These are phyloP conservation scores for Turnera subulata DNA, from an alignment of 345 rosid genomes.

Conservation along the genomic window DNA sequence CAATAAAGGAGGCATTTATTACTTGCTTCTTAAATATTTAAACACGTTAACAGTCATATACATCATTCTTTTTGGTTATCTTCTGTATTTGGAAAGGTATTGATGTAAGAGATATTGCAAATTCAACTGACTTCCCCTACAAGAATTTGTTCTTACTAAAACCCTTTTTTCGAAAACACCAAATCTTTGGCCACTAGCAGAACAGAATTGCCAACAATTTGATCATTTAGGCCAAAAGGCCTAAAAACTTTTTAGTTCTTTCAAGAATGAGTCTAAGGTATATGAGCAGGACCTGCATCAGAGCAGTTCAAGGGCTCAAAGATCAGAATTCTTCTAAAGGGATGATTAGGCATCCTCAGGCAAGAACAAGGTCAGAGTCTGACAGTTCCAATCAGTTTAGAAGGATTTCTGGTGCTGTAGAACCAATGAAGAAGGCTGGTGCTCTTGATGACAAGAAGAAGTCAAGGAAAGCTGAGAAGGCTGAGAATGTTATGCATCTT, in stretches of 20 bases:
- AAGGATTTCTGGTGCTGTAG: neutral
- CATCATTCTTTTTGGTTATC: no score
- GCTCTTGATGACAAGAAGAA: neutral
- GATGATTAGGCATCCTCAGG: neutral
- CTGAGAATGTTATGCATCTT: conserved; percentile 5
- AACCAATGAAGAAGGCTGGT: neutral
- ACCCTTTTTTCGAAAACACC: neutral
- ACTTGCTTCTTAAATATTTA: no score
- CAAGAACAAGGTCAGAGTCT: neutral
- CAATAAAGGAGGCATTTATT: no score
- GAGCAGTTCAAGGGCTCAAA: neutral
- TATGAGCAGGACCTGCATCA: conserved; percentile 1
- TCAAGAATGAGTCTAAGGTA: neutral
- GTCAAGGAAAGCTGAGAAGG: conserved; percentile 7
- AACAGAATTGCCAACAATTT: neutral
- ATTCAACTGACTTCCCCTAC: neutral
- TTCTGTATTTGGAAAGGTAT: no score
- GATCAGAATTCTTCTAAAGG: neutral
- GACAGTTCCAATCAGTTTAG: neutral
- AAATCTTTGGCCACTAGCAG: neutral
- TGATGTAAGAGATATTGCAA: no score
- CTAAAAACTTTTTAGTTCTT: neutral
- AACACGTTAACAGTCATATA: no score
- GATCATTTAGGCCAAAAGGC: no score
- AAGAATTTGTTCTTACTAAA: neutral